phyloP scores from a whole-genome alignment of 2,329 filamentous ascomycete genomes.

The Microcyclospora tardicrescens region DNA sequence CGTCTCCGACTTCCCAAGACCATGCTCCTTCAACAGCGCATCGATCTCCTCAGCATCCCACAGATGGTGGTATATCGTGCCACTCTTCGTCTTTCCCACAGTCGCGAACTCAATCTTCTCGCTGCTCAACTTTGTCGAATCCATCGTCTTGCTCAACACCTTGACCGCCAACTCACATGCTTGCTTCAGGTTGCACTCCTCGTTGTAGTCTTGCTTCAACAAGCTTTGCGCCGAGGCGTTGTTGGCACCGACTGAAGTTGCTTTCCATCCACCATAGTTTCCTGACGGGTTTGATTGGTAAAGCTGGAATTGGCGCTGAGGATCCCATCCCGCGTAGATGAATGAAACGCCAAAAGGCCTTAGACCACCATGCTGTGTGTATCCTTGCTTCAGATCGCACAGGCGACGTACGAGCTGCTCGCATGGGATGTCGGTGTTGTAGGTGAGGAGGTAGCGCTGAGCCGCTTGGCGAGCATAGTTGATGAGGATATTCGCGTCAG shows the following conservation, averaged over 20 bases:
- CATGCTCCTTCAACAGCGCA: constrained; percentile 84
- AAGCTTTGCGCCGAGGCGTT: constrained; percentile 94
- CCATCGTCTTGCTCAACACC: constrained; percentile 99
- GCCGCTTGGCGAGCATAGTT: constrained; percentile 97
- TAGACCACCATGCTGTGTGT: constrained; percentile 97
- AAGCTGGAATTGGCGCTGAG: constrained; percentile 90
- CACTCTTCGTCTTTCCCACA: constrained; percentile 85
- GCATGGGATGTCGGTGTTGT: constrained; percentile 99
- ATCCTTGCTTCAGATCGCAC: constrained; percentile 97
- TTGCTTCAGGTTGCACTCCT: constrained; percentile 91
- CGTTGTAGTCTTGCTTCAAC: constrained; percentile 99
- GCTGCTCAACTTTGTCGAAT: constrained; percentile 94
- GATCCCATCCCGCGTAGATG: constrained; percentile 98
- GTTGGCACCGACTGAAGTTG: constrained; percentile 93
- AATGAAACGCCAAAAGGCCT: constrained; percentile 97
- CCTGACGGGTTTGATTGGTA: constrained; percentile 98
- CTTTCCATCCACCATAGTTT: constrained; percentile 99
- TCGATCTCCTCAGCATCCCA: constrained; percentile 97
- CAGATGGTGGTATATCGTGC: constrained; percentile 95
- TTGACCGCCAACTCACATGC: constrained; percentile 96
- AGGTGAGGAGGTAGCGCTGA: constrained; percentile 94
- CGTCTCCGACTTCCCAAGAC: constrained; percentile 56
- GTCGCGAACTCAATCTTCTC: constrained; percentile 99
- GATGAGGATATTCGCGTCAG: constrained; percentile 99
- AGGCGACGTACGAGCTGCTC: constrained; percentile 93